These are phyloP conservation scores for Scleroderma citrinum DNA, from an alignment of 768 basidiomycete species.

Conservation along the genomic window DNA sequence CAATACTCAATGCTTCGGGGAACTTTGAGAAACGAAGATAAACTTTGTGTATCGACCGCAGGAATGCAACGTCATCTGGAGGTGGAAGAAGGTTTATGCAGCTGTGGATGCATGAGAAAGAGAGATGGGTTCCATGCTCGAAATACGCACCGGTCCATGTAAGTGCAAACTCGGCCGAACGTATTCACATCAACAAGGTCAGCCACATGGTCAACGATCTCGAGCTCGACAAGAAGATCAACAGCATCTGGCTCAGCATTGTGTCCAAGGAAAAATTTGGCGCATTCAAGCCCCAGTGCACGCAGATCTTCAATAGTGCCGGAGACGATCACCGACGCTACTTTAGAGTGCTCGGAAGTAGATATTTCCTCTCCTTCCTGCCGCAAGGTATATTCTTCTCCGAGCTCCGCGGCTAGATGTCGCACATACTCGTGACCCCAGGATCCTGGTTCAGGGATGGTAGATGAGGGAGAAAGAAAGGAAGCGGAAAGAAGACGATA, in stretches of 20 bases:
- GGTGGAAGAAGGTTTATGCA: conserved; percentile 88
- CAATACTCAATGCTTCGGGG: conserved; percentile 84
- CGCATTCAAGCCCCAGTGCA: conserved; percentile 74
- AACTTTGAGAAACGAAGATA: conserved; percentile 84
- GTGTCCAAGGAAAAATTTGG: conserved; percentile 83
- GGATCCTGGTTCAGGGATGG: conserved; percentile 81
- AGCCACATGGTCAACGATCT: conserved; percentile 76
- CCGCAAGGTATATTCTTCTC: conserved; percentile 82
- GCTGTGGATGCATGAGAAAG: conserved; percentile 29
- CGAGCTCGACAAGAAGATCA: conserved; percentile 89
- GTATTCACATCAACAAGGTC: conserved; percentile 83
- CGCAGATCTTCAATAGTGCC: conserved; percentile 74
- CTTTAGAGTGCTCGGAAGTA: conserved; percentile 22
- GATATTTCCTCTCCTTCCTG: conserved; percentile 44
- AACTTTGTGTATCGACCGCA: conserved; percentile 82
- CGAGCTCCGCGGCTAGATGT: conserved; percentile 93
- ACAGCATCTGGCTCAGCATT: conserved; percentile 99
- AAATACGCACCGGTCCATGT: conserved; percentile 80
- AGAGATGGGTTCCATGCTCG: neutral
- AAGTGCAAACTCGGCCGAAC: conserved; percentile 84
- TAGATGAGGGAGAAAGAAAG: conserved; percentile 56
- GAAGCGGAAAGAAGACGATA: conserved; percentile 84
- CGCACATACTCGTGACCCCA: conserved; percentile 99
- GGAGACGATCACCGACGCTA: conserved; percentile 27
- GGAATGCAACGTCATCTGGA: conserved; percentile 87